A percentile compares a stretch with the other conserved stretches of the same genome.
Conservation (phyloP, 257 asterid genomes). For the Solanum sitiens region DNA sequence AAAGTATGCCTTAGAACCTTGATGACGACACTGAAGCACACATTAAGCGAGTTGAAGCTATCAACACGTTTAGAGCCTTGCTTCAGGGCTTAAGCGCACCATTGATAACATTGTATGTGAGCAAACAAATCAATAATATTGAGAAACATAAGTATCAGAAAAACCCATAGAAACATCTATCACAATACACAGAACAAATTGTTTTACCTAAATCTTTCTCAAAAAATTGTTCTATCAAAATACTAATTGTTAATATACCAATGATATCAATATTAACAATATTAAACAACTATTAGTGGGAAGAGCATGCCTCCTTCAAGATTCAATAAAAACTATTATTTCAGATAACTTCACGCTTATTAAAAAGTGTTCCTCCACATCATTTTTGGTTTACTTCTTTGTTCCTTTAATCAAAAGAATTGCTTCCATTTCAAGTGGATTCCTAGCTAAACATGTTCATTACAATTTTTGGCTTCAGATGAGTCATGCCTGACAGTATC, state of each 20-base stretch:
- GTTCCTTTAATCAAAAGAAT: not conserved
- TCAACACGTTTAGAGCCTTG: not conserved
- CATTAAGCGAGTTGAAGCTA: not conserved
- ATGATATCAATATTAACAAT: not conserved
- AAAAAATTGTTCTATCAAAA: not conserved
- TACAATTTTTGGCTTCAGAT: not conserved
- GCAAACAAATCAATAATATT: not conserved
- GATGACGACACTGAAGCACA: not conserved
- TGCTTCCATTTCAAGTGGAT: not conserved
- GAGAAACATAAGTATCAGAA: not conserved
- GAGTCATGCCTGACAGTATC: not conserved
- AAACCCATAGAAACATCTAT: not conserved
- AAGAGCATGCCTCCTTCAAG: not conserved
- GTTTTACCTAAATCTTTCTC: not conserved
- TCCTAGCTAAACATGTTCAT: not conserved
- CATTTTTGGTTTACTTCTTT: not conserved
- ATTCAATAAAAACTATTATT: not conserved
- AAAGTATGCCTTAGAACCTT: not conserved
- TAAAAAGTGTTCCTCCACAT: not conserved
- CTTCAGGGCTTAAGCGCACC: not conserved
- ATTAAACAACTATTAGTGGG: not conserved
- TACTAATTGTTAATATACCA: not conserved
- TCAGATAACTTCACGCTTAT: not conserved
- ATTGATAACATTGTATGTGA: not conserved
- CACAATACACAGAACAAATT: not conserved